These are phyloP conservation scores for Diaporthe sp. DNA, from an alignment of 2,329 filamentous ascomycete genomes.

Conservation along the genomic window DNA sequence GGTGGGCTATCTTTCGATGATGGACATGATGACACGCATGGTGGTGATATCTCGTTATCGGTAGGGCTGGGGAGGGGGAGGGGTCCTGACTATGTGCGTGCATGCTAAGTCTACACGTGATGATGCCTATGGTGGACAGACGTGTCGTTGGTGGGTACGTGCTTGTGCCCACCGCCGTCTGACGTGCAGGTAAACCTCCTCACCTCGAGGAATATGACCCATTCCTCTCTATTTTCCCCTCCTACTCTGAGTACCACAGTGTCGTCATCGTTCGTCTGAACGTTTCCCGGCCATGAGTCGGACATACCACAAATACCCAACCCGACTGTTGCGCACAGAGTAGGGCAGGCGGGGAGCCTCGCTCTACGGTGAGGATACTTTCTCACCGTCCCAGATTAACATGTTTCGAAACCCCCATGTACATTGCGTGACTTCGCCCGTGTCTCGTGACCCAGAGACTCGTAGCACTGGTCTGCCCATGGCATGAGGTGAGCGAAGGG, in stretches of 20 bases:
- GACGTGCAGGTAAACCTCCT: slow-evolving; percentile 1
- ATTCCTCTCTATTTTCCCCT: not conserved
- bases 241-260: slow-evolving; percentile 9
- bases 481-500: slow-evolving; percentile 15
- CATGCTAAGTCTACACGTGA: not conserved
- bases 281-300: not conserved
- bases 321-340: not conserved
- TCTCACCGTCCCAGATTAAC: not conserved
- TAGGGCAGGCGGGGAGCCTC: slow-evolving; percentile 1
- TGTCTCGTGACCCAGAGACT: not conserved
- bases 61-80: not conserved
- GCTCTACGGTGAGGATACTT: not conserved
- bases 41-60: slow-evolving; percentile 5
- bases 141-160: slow-evolving; percentile 3
- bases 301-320: slow-evolving; percentile 14
- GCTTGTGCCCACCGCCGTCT: slow-evolving; percentile 21
- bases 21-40: slow-evolving; percentile 26
- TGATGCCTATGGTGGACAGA: not conserved
- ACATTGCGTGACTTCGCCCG: not conserved
- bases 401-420: not conserved
- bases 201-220: not conserved
- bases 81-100: not conserved
- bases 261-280: slow-evolving; percentile 28
- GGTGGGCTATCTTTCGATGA: not conserved
- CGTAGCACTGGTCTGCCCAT: slow-evolving; percentile 1